Evolutionary conservation across 2,329 filamentous ascomycete genomes (phyloP).

Genomic region (Pseudogymnoascus destructans): DNA sequence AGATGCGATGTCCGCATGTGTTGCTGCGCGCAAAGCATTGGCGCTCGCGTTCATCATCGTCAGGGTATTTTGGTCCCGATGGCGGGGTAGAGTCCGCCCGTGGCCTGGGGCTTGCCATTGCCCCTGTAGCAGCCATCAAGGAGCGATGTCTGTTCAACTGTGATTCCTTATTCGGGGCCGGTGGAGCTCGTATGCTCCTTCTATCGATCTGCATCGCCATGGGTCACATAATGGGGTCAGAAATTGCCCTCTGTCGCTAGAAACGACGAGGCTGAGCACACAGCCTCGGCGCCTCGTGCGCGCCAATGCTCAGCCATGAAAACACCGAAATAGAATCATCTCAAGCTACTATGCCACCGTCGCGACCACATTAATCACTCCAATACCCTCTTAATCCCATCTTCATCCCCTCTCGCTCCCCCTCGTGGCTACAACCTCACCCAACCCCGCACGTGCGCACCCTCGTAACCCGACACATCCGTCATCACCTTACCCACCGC

Average conservation of each 20-base stretch:
- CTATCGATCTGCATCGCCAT: constrained; percentile 47
- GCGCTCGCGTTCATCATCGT: constrained; percentile 45
- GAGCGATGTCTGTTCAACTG: constrained; percentile 44
- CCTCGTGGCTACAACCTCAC: not conserved
- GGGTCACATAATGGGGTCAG: too few relatives aligned
- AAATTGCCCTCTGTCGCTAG: too few relatives aligned
- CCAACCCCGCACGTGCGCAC: not conserved
- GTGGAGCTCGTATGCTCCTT: constrained; percentile 29
- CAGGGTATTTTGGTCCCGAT: constrained; percentile 36
- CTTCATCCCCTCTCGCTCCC: not conserved
- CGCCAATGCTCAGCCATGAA: not conserved
- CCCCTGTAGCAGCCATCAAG: constrained; percentile 61
- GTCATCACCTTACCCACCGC: not conserved
- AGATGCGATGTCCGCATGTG: constrained; percentile 46
- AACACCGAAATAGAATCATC: not conserved
- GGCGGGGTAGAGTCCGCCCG: constrained; percentile 52
- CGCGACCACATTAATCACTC: not conserved
- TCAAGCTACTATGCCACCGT: not conserved
- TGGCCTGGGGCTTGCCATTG: constrained; percentile 47
- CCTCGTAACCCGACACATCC: not conserved
- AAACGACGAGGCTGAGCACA: not conserved
- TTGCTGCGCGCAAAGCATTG: constrained; percentile 63
- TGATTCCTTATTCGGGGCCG: not conserved
- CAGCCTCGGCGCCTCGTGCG: not conserved
- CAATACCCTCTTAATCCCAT: not conserved